Evolutionary conservation across 257 asterid species (phyloP), one percentile per base, ranked within the genome.

Genomic region (Penstemon barbatus): DNA sequence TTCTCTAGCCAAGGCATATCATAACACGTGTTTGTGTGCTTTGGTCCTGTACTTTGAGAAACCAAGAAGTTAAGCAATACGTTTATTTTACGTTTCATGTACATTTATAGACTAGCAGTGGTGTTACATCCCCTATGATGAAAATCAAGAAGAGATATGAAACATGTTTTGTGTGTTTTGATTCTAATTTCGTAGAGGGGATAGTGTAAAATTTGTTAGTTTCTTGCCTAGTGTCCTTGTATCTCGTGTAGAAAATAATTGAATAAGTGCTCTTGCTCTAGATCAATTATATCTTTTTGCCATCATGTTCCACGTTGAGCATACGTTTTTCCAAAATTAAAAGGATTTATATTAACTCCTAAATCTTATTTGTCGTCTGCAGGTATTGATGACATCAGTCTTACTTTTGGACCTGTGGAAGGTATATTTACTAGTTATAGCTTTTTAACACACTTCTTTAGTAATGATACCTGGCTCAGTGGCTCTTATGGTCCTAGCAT

Each of bases 351-450:
- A 65, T 33, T 71, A 73, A 69, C 66, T 65, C 68, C 62, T 55
- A 33, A 54, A 63, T 57, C 48, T 46, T 62, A 61, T 71, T 57
- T 61, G 72, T 53, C 48, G 38, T 65, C 7, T 79, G 73, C 82
- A 86, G 93, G 85, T 78, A 79, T 86, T 56, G 90, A 86, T 70
- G 90, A 86, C 33, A 68, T 84, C 13, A 81, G 82, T 65, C 81
- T 84, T 73, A 52, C 87, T 63, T 86, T 86, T 78, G 93, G 90
- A 64, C 85, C 89, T 0, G 80, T 81, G 53, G 90, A 86, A 84
- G 93, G 93, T 86, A 73, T 25, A 66, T 55, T 56, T 15, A n/a
- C 55, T 48, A 9, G 39, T 53, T 12, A 4, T 41, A 40, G 57
- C 45, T 43, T 62, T 63, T 57, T 53, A 19, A 8, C 65, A 13